These are phyloP conservation scores for Lenwebbia sp. DNA, from an alignment of 345 rosid species.

Conservation along the genomic window DNA sequence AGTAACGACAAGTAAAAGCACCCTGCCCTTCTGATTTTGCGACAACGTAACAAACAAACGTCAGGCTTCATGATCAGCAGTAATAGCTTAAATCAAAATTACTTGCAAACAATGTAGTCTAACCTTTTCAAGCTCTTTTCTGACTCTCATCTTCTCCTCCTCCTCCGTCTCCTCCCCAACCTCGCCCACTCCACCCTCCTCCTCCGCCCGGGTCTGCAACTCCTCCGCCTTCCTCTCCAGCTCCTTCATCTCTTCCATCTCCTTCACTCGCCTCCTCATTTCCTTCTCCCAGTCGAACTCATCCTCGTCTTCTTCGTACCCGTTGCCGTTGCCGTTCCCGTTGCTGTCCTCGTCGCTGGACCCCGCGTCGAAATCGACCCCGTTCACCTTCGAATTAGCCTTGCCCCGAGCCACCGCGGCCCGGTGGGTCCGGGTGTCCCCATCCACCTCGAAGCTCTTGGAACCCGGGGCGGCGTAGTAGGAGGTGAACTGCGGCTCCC, in stretches of 20 bases:
- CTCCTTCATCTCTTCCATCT: conserved; percentile 75
- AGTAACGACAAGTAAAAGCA: background rate
- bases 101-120: background rate
- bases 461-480: background rate
- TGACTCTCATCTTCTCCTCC: conserved; percentile 72
- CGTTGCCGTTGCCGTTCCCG: conserved; percentile 27
- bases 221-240: conserved; percentile 88
- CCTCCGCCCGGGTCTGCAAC: conserved; percentile 43
- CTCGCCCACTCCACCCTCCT: conserved; percentile 13
- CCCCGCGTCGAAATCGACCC: conserved; percentile 51
- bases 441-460: conserved; percentile 49
- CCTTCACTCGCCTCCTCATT: conserved; percentile 66
- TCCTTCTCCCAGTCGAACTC: conserved; percentile 57
- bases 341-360: conserved; percentile 43
- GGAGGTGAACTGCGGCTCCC: conserved; percentile 24
- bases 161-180: conserved; percentile 65
- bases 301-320: conserved; percentile 30
- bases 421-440: conserved; percentile 33
- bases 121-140: conserved; percentile 87
- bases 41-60: background rate
- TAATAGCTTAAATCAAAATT: background rate
- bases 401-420: conserved; percentile 37
- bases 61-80: background rate
- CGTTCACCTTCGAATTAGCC: conserved; percentile 52
- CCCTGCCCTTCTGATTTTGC: background rate